Base-by-base conservation (phyloP, 106 monocot genomes). In the Dendrobium officinale region DNA sequence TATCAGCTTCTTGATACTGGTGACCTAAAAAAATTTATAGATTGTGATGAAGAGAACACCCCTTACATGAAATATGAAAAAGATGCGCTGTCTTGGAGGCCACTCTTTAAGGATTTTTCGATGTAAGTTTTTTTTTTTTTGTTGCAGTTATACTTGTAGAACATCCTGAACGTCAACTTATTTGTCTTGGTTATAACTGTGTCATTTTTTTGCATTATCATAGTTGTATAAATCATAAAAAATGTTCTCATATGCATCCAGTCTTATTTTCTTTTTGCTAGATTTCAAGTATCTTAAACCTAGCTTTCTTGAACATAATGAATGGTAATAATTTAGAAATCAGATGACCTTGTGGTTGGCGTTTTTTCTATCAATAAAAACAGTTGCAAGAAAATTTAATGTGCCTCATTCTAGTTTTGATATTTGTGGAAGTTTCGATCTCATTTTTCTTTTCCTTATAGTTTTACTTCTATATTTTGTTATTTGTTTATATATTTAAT, bases 1-100 rank as follows among this genome's bases (percentile, higher is more conserved):
- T 37, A 0, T 37, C 29, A 29, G 29, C 37, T 37, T 37, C 37
- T 37, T 37, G 37, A 37, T 37, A 37, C 37, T 37, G 37, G 37
- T 37, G 3, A 0, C 37, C 37, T 37, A 37, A 37, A 37, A 37
- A 37, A 37, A 37, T 3, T 37, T 37, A 37, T 37, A 37, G 37
- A 2, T 37, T 37, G 37, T 54, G 90, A 88, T 49, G 88, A 87
- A 72, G 91, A 89, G 80, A 72, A 80, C 77, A 84, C 78, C 29
- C 80, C 89, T 75, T 99, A 88, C 77, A 75, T 85, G 41, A 99
- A 91, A 81, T 99, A 89, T 91, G 92, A 90, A 72, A 99, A 95
- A 82, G 85, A 91, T 73, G 83, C 81, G 11, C 91, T 92, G 88
- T 47, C 83, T 93, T 19, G 93, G 85, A 87, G 92, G 88, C 66